A percentile compares a stretch with the other conserved stretches of the same genome.
Evolutionary conservation across 2,329 filamentous ascomycete species (phyloP).

Genomic region (Fusarium caatingaense): DNA sequence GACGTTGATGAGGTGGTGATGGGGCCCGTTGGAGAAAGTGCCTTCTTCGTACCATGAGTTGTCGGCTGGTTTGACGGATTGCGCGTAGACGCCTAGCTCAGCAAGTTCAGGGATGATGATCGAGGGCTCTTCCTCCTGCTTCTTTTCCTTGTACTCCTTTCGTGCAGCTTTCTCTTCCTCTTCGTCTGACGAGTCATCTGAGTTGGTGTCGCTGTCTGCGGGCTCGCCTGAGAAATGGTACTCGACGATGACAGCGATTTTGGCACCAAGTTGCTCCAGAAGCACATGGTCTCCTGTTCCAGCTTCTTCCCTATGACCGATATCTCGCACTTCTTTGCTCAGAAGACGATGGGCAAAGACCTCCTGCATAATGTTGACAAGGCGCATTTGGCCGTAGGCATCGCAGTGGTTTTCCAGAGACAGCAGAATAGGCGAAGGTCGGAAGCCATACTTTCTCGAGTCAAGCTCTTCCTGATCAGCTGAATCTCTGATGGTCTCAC

Average conservation of each 20-base stretch:
- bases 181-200: conserved; percentile 52
- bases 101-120: conserved; percentile 73
- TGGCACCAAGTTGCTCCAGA: conserved; percentile 68
- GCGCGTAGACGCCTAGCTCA: conserved; percentile 74
- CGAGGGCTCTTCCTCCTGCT: conserved; percentile 58
- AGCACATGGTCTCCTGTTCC: conserved; percentile 64
- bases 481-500: conserved; percentile 72
- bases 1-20: conserved; percentile 76
- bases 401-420: conserved; percentile 77
- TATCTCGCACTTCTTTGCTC: conserved; percentile 65
- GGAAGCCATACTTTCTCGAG: conserved; percentile 52
- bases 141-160: conserved; percentile 65
- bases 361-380: conserved; percentile 74
- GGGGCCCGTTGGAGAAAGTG: conserved; percentile 65
- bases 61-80: conserved; percentile 74
- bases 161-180: conserved; percentile 60
- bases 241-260: conserved; percentile 75
- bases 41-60: conserved; percentile 71
- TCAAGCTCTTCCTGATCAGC: conserved; percentile 67
- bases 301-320: conserved; percentile 66
- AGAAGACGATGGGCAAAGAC: conserved; percentile 71
- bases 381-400: conserved; percentile 67
- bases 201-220: conserved; percentile 52
- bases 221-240: conserved; percentile 69
- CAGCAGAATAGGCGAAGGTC: conserved; percentile 69